A percentile compares a stretch with the other conserved stretches of the same genome.
Conservation (phyloP, 768 basidiomycete species). For the Rhizopogon sp. region DNA sequence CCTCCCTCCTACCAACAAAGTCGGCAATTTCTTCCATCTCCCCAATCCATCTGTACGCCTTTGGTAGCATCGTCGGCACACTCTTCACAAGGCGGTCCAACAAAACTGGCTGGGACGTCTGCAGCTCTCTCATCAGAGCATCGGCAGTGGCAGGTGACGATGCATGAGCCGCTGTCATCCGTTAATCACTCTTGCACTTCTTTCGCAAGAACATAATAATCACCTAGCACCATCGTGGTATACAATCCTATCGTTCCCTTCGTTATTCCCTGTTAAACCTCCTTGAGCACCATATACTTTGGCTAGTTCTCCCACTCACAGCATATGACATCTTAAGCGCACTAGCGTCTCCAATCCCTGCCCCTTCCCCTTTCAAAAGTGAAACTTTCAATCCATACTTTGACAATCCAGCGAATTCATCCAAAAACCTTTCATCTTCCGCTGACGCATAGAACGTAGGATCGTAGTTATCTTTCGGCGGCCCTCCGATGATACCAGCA, state of each 20-base stretch:
- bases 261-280: constrained; percentile 39
- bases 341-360: constrained; percentile 52
- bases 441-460: constrained; percentile 55
- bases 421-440: constrained; percentile 27
- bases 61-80: constrained; percentile 51
- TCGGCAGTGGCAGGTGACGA: constrained; percentile 59
- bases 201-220: constrained; percentile 6
- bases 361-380: constrained; percentile 40
- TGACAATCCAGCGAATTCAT: constrained; percentile 35
- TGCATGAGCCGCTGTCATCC: constrained; percentile 42
- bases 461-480: constrained; percentile 42
- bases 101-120: constrained; percentile 39
- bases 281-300: background rate
- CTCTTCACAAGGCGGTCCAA: constrained; percentile 34
- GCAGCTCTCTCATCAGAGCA: constrained; percentile 47
- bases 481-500: constrained; percentile 52
- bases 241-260: constrained; percentile 51
- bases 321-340: constrained; percentile 64
- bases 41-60: constrained; percentile 57
- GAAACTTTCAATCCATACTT: constrained; percentile 43
- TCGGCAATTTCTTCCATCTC: constrained; percentile 62
- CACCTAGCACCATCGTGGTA: constrained; percentile 54
- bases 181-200: background rate
- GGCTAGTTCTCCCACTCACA: constrained; percentile 28
- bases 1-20: constrained; percentile 45